A percentile compares a stretch with the other conserved stretches of the same genome.
Conservation (phyloP, 1,284 basidiomycete genomes). For the Malassezia dermatis region DNA sequence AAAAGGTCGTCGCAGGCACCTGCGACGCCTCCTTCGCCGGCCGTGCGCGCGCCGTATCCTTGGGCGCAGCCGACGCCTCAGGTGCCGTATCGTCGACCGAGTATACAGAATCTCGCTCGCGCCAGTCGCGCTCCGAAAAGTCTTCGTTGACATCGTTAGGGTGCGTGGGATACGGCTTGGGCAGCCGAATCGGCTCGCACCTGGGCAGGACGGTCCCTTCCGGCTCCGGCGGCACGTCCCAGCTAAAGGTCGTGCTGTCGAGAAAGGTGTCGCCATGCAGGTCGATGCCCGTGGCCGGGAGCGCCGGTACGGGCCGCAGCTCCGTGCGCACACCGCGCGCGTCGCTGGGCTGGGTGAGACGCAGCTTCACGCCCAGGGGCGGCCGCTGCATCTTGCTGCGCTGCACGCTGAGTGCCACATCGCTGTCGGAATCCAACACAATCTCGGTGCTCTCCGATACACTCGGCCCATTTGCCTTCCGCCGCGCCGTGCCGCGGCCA, state of each 20-base stretch:
- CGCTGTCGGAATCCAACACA: neutral
- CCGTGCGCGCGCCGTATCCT: conserved; percentile 3
- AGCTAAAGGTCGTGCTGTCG: conserved; percentile 15
- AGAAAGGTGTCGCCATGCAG: conserved; percentile 7
- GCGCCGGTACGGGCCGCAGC: neutral
- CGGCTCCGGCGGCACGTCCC: conserved; percentile 5
- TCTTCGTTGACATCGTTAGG: conserved; percentile 39
- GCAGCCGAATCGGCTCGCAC: conserved; percentile 20
- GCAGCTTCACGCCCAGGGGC: conserved; percentile 7
- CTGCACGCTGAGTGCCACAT: neutral
- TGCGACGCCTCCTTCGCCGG: conserved; percentile 29
- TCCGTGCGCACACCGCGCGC: neutral
- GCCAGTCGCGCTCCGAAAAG: conserved; percentile 41
- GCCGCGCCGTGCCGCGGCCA: conserved; percentile 1
- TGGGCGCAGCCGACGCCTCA: neutral
- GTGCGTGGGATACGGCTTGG: conserved; percentile 31
- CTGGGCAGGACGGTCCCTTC: conserved; percentile 22
- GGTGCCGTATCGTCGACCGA: neutral
- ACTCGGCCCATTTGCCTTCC: neutral
- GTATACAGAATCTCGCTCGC: conserved; percentile 27
- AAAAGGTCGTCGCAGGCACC: conserved; percentile 40
- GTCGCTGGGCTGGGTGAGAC: neutral
- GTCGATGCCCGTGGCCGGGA: neutral
- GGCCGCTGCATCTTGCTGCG: neutral
- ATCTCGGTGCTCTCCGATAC: neutral